Evolutionary conservation across 164 flowering plant species (phyloP).

Genomic region (Nymphaea colorata): DNA sequence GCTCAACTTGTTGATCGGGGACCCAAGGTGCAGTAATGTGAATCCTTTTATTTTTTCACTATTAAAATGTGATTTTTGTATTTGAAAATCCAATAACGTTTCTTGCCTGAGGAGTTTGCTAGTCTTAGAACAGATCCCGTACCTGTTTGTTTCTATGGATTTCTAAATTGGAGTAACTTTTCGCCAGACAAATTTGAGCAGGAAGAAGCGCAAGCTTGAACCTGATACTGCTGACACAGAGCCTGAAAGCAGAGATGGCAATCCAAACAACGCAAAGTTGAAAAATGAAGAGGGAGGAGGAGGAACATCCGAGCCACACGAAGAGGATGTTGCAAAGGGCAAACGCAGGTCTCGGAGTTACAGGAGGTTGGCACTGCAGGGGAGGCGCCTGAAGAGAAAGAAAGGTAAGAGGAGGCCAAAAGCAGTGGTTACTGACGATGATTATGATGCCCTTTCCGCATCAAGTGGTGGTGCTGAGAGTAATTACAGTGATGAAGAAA

Average conservation of each 20-base stretch:
- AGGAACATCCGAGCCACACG: conserved; percentile 39
- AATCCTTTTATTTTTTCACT: neutral
- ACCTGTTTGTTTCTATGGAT: too few species aligned
- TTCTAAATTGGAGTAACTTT: neutral
- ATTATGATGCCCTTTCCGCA: conserved; percentile 32
- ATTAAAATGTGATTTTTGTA: neutral
- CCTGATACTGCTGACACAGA: conserved; percentile 33
- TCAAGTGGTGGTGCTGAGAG: conserved; percentile 45
- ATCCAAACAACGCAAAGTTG: conserved; percentile 19
- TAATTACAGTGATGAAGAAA: conserved; percentile 63
- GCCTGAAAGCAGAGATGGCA: conserved; percentile 37
- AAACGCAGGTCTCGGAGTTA: conserved; percentile 77
- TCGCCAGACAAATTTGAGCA: conserved; percentile 62
- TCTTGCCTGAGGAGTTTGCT: neutral
- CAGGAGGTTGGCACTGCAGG: conserved; percentile 60
- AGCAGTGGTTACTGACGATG: conserved; percentile 36
- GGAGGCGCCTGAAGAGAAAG: conserved; percentile 37
- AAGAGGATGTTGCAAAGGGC: conserved; percentile 81
- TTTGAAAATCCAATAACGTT: too few species aligned
- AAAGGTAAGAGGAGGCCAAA: conserved; percentile 47
- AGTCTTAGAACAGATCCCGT: neutral
- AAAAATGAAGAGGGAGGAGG: conserved; percentile 21
- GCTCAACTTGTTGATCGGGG: conserved; percentile 89
- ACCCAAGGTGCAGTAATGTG: conserved; percentile 55
- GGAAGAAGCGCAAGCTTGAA: conserved; percentile 74